A percentile compares a stretch with the other conserved stretches of the same genome.
Evolutionary conservation across 2,329 filamentous ascomycete species (phyloP).

Genomic region (Mycosphaerelloides madeirae): DNA sequence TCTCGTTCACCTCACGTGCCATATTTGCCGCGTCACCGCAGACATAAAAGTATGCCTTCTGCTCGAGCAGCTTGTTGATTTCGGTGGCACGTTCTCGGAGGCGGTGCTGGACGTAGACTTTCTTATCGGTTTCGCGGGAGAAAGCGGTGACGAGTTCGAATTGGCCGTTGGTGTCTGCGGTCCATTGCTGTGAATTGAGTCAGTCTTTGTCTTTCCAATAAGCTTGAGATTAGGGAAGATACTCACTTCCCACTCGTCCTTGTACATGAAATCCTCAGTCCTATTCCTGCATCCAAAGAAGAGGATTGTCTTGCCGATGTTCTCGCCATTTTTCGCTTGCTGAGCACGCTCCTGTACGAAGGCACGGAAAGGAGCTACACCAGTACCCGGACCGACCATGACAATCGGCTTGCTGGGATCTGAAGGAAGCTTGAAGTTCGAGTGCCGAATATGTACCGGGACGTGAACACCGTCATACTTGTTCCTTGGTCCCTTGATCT

Average conservation of each 20-base stretch:
- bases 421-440: conserved; percentile 97
- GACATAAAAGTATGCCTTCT: conserved; percentile 92
- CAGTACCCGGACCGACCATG: conserved; percentile 93
- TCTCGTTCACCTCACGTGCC: conserved; percentile 53
- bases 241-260: conserved; percentile 86
- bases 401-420: conserved; percentile 92
- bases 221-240: background rate
- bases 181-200: conserved; percentile 61
- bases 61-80: conserved; percentile 79
- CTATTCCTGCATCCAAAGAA: conserved; percentile 93
- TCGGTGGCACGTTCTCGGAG: conserved; percentile 78
- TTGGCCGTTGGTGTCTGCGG: conserved; percentile 75
- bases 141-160: conserved; percentile 92
- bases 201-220: conserved; percentile 6
- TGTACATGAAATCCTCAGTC: conserved; percentile 88
- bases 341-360: conserved; percentile 92
- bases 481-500: conserved; percentile 83
- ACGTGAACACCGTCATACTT: conserved; percentile 96
- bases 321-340: conserved; percentile 71
- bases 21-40: conserved; percentile 95
- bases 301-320: conserved; percentile 79
- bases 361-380: conserved; percentile 90
- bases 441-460: conserved; percentile 92
- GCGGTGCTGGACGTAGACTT: conserved; percentile 95
- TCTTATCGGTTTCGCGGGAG: conserved; percentile 78